These are phyloP conservation scores for Vaccinium corymbosum DNA, from an alignment of 148 eudicot genomes.

Conservation along the genomic window DNA sequence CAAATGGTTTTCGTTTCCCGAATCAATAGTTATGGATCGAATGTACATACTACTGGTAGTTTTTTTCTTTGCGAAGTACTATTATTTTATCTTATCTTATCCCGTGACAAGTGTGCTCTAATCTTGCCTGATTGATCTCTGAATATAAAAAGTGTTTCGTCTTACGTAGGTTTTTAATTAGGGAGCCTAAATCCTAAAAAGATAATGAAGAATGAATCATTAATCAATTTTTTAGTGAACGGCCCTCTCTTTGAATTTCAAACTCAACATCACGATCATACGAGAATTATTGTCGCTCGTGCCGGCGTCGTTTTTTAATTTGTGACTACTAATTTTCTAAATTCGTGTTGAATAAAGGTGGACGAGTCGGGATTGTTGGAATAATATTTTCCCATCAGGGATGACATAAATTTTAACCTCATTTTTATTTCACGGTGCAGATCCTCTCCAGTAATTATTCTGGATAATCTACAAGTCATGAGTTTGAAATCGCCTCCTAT, in stretches of 20 bases:
- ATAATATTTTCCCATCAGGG: too few relatives aligned
- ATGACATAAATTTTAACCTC: too few relatives aligned
- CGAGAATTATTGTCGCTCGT: not conserved
- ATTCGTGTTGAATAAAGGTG: not conserved
- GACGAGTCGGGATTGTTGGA: not conserved
- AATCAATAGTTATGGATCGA: too few relatives aligned
- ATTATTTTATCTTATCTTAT: too few relatives aligned
- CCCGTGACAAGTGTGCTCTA: not conserved
- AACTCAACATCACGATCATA: not conserved
- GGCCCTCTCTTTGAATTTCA: not conserved
- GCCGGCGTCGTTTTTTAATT: not conserved
- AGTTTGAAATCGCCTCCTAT: too few relatives aligned
- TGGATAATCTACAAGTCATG: too few relatives aligned
- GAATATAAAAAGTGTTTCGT: not conserved
- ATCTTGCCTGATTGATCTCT: not conserved
- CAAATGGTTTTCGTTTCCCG: too few relatives aligned
- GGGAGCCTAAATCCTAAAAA: not conserved
- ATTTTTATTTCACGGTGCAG: too few relatives aligned
- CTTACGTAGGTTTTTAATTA: not conserved
- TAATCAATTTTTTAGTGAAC: not conserved
- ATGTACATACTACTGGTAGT: too few relatives aligned
- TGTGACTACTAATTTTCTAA: not conserved
- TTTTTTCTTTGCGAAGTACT: too few relatives aligned
- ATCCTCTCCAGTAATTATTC: too few relatives aligned
- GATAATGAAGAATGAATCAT: not conserved